phyloP scores from a whole-genome alignment of 257 asterid species.

The Solanum rostratum region DNA sequence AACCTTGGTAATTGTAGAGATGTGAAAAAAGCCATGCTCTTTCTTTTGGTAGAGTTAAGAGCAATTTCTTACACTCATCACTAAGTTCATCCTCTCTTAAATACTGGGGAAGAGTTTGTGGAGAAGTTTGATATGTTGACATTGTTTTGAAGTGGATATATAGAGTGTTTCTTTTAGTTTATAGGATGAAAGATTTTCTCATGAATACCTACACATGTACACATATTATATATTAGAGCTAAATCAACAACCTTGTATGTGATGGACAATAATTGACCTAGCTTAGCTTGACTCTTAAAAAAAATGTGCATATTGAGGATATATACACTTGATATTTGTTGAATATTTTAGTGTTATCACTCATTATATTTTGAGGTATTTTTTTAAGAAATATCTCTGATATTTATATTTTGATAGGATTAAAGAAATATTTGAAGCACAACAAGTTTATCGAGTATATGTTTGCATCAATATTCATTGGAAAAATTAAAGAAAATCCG shows the following conservation, averaged over 20 bases:
- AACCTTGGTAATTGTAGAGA: slow-evolving; percentile 3
- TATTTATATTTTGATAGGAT: no score
- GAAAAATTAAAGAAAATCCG: no score
- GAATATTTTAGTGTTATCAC: no score
- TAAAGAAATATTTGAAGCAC: no score
- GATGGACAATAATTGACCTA: neutral
- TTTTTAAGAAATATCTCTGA: no score
- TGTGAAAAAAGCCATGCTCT: neutral
- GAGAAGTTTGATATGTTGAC: neutral
- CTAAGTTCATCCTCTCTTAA: neutral
- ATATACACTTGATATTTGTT: no score
- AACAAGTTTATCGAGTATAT: no score
- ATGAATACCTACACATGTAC: no score
- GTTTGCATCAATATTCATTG: no score
- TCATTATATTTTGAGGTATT: no score
- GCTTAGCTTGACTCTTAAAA: no score
- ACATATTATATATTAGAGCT: neutral
- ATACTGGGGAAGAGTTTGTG: neutral
- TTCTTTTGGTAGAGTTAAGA: neutral
- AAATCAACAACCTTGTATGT: neutral
- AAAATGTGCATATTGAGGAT: no score
- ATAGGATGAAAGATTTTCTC: neutral
- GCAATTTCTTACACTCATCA: neutral
- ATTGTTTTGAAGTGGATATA: neutral
- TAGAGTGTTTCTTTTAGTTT: neutral